Conservation (phyloP, 495 filamentous ascomycete species). For the Stereocaulon alpinum region DNA sequence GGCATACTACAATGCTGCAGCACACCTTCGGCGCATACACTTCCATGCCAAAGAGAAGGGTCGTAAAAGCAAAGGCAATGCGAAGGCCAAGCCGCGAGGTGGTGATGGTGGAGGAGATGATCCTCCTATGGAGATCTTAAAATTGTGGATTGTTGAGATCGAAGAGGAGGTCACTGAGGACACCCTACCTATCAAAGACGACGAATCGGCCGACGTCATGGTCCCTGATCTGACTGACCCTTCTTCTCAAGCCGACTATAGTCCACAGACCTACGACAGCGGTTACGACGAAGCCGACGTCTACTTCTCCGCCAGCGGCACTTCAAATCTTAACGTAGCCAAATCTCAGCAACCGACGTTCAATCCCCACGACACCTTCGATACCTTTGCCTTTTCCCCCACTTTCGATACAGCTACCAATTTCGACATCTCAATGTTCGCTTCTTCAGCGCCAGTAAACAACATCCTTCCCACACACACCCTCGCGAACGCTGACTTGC, state of each 20-base stretch:
- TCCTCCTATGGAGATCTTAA: slow-evolving; percentile 71
- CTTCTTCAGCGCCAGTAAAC: neutral
- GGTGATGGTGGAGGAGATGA: slow-evolving; percentile 77
- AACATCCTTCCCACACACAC: neutral
- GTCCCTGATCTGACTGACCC: too few species aligned
- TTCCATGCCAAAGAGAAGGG: slow-evolving; percentile 57
- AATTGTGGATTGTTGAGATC: slow-evolving; percentile 72
- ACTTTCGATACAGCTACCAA: neutral
- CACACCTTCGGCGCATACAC: slow-evolving; percentile 81
- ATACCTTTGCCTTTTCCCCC: neutral
- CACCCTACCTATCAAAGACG: neutral
- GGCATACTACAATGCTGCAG: slow-evolving; percentile 92
- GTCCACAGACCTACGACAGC: neutral
- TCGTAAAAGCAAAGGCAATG: slow-evolving; percentile 42
- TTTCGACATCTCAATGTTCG: neutral
- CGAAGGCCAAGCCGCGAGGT: slow-evolving; percentile 53
- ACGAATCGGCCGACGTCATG: neutral
- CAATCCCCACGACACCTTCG: neutral
- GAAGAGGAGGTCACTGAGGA: slow-evolving; percentile 27
- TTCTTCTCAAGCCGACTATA: too few species aligned
- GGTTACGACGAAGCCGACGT: neutral
- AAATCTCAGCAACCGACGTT: neutral
- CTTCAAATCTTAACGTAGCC: neutral
- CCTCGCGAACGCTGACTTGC: neutral
- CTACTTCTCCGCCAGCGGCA: neutral